Evolutionary conservation across 305 asterid genomes (phyloP).

Genomic region (Fraxinus platypoda): DNA sequence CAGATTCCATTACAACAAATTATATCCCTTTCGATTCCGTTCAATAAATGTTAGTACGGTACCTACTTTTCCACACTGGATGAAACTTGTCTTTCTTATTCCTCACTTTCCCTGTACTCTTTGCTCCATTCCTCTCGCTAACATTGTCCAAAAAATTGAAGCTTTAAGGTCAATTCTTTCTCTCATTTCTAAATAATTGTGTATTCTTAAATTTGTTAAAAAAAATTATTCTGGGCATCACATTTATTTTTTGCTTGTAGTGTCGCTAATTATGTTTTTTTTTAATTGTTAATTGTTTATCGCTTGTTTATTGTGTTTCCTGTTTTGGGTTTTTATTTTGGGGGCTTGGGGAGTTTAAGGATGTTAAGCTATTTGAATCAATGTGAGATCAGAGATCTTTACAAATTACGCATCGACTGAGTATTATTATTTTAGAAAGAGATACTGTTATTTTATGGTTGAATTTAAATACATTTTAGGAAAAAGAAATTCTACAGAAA

Average conservation of each 20-base stretch:
- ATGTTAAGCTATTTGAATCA: background rate
- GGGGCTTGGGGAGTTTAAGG: background rate
- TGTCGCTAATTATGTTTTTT: background rate
- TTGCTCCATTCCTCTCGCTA: slow-evolving; percentile 3
- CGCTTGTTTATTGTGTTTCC: background rate
- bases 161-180: slow-evolving; percentile 24
- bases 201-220: background rate
- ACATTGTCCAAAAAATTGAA: slow-evolving; percentile 16
- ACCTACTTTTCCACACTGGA: slow-evolving; percentile 11
- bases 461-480: background rate
- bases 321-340: background rate
- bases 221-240: background rate
- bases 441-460: background rate
- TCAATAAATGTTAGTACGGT: slow-evolving; percentile 16
- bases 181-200: background rate
- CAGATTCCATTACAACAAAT: slow-evolving; percentile 10
- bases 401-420: background rate
- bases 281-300: background rate
- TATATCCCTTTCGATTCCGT: slow-evolving; percentile 29
- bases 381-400: slow-evolving; percentile 1
- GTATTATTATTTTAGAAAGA: background rate
- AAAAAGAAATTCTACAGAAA: background rate
- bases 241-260: background rate
- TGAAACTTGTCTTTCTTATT: slow-evolving; percentile 20
- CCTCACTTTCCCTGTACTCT: background rate